Base-by-base conservation (phyloP, 495 filamentous ascomycete species). In the Talaromyces nanjingensis region DNA sequence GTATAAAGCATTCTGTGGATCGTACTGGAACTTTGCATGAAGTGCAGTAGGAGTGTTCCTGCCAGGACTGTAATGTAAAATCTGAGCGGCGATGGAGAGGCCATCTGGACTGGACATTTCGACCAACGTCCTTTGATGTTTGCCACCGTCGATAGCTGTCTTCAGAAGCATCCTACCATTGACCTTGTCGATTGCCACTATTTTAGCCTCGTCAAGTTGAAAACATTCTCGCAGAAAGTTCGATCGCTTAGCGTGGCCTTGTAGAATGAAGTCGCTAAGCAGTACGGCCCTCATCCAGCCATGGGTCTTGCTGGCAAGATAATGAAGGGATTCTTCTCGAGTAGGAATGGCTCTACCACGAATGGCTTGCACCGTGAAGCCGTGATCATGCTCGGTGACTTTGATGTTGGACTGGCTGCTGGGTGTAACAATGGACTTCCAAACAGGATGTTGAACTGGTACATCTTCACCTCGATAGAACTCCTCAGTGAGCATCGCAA, bases 241-340 rank as follows among this genome's bases (percentile, higher is more conserved):
- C 97, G 34, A 91, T 93, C 78, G 97, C 91, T 77, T 94, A 97
- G 70, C 93, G 69, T 96, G 87, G 16, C 91, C 94, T 76, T 98
- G 94, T 18, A 97, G 89, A 60, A 96, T 89, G 45, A 96, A 88
- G 65, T 97, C 92, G 14, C 92, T 87, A 18, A 88, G 88, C 74
- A 98, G 94, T 14, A 98, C 82, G 20, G 94, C 94, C 72, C 93
- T 91, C 63, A 91, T 84, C 94, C 94, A 98, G 31, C 90, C 96
- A 69, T 89, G 89, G 45, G 77, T 80, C n/a, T 84, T 81, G 16
- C 94, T 94, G n/a, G 93, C 93, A 57, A 98, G 84, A 27, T 97
- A 87, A 37, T 89, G 79, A 66, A 97, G 76, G 93, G 93, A 98
- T n/a, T 84, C 82, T 57, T 93, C 87, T 1, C 86, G 69, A 18